These are phyloP conservation scores for Pichia sp. DNA, from an alignment of 1,139 yeast genomes.

Conservation along the genomic window DNA sequence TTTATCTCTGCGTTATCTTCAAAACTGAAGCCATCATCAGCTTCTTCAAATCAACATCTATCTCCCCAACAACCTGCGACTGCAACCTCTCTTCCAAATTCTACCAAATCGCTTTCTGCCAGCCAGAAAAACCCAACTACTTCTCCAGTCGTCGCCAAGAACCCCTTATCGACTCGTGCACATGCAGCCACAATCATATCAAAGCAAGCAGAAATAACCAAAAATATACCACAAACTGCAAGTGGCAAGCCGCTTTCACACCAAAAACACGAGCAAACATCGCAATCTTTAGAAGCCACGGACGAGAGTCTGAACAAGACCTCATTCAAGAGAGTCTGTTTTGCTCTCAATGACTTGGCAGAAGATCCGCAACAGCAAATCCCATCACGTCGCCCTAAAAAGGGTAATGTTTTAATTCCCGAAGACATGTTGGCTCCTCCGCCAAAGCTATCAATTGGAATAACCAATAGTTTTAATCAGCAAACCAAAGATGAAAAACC, in stretches of 20 bases:
- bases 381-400: conserved; percentile 75
- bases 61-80: background rate
- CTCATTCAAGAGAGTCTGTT: conserved; percentile 59
- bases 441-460: conserved; percentile 58
- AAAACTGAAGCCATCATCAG: conserved; percentile 31
- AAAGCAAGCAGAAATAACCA: background rate
- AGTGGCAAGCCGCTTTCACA: background rate
- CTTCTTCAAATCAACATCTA: conserved; percentile 1
- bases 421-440: conserved; percentile 60
- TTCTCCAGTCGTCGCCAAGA: background rate
- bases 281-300: background rate
- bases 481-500: conserved; percentile 36
- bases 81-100: background rate
- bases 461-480: conserved; percentile 36
- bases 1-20: conserved; percentile 35
- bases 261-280: background rate
- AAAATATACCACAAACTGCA: too few relatives aligned
- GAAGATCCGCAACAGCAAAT: conserved; percentile 93
- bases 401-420: conserved; percentile 73
- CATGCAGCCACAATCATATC: background rate
- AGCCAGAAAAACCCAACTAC: background rate
- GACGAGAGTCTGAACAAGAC: conserved; percentile 17
- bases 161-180: background rate
- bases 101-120: background rate
- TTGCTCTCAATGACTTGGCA: conserved; percentile 60